A percentile compares a stretch with the other conserved stretches of the same genome.
These are phyloP conservation scores for Kurtzmaniella quercitrusa DNA, from an alignment of 1,139 yeast genomes.

Conservation along the genomic window DNA sequence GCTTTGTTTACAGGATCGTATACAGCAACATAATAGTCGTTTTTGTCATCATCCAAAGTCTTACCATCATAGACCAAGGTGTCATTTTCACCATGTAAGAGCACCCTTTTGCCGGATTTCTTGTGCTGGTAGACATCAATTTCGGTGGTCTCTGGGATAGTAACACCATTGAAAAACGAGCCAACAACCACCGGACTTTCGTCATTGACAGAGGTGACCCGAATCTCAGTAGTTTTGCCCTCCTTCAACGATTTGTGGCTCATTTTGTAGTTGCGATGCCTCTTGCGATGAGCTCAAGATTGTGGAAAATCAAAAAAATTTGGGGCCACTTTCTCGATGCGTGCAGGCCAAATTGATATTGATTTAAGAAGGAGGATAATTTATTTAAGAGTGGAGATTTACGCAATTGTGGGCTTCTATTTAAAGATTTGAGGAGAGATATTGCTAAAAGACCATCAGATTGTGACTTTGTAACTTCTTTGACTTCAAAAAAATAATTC, in stretches of 20 bases:
- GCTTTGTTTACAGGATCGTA: constrained; percentile 60
- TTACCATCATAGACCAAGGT: constrained; percentile 71
- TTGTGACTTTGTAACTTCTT: too few species aligned
- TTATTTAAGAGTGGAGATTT: too few species aligned
- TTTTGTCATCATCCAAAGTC: constrained; percentile 33
- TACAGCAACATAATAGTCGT: constrained; percentile 60
- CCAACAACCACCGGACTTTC: constrained; percentile 44
- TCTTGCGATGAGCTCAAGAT: neutral
- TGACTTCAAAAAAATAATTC: neutral
- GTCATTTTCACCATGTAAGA: constrained; percentile 76
- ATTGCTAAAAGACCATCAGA: too few species aligned
- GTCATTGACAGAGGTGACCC: constrained; percentile 25
- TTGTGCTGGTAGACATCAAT: constrained; percentile 65
- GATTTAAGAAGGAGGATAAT: too few species aligned
- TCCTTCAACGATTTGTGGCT: constrained; percentile 13
- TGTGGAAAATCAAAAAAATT: neutral
- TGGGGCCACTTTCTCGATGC: neutral
- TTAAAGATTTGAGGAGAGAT: too few species aligned
- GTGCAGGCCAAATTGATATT: too few species aligned
- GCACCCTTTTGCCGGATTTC: constrained; percentile 32
- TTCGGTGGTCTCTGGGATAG: constrained; percentile 52
- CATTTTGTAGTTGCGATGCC: neutral
- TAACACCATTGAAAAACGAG: constrained; percentile 72
- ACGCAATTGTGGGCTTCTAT: too few species aligned
- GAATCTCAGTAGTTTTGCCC: constrained; percentile 25